phyloP scores from a whole-genome alignment of 2,329 filamentous ascomycete species.

The Colletotrichum sp. region DNA sequence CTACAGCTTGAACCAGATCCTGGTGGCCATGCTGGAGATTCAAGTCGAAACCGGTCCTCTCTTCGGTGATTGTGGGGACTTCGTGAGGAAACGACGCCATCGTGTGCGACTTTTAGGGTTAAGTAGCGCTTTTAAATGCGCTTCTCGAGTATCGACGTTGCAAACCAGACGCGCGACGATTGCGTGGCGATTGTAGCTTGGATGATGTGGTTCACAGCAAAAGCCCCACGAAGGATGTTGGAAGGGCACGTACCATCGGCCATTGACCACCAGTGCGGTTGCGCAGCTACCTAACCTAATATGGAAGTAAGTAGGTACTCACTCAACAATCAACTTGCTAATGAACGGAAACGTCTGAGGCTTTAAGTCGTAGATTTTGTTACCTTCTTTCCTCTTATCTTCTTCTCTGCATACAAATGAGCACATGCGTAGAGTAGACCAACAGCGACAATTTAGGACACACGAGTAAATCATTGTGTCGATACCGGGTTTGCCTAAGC shows the following conservation, averaged over 20 bases:
- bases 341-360: neutral
- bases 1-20: slow-evolving; percentile 82
- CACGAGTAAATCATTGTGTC: neutral
- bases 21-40: slow-evolving; percentile 77
- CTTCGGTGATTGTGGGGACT: slow-evolving; percentile 43
- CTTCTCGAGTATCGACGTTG: neutral
- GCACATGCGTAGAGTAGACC: neutral
- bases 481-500: neutral
- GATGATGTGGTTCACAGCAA: neutral
- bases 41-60: slow-evolving; percentile 56
- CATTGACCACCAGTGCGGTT: neutral
- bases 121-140: neutral
- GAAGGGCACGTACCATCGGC: neutral
- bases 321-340: neutral
- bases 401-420: neutral
- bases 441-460: neutral
- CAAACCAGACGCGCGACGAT: neutral
- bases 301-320: neutral
- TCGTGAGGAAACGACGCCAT: slow-evolving; percentile 20
- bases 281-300: neutral
- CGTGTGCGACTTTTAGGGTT: slow-evolving; percentile 49
- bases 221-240: neutral
- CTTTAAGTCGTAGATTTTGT: neutral
- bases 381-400: neutral
- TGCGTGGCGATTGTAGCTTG: neutral